A percentile compares a stretch with the other conserved stretches of the same genome.
Conservation (phyloP, 208 protist genomes). For the Wallacemonas collosoma region DNA sequence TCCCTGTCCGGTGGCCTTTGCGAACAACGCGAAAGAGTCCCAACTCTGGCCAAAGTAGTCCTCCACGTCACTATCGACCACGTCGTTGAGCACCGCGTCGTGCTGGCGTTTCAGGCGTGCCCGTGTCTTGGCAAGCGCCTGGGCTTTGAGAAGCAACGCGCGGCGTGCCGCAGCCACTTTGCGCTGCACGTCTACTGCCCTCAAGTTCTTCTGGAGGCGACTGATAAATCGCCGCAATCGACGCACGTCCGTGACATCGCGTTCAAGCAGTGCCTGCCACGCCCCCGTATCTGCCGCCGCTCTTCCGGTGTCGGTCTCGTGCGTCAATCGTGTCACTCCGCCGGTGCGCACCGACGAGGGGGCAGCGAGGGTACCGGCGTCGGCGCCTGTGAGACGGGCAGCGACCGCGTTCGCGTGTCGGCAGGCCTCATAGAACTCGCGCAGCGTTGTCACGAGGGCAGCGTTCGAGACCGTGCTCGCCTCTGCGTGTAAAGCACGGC, state of each 20-base stretch:
- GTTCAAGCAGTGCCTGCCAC: conserved; percentile 22
- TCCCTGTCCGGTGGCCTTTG: not conserved
- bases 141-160: conserved; percentile 51
- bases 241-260: conserved; percentile 57
- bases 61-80: conserved; percentile 14
- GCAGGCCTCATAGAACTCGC: conserved; percentile 49
- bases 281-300: not conserved
- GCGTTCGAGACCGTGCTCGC: not conserved
- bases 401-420: conserved; percentile 35
- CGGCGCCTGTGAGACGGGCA: conserved; percentile 17
- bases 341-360: not conserved
- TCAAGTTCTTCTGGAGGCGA: conserved; percentile 53
- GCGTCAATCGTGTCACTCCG: not conserved
- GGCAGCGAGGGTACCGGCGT: not conserved
- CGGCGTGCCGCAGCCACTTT: conserved; percentile 32
- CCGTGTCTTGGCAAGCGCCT: conserved; percentile 45
- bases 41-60: conserved; percentile 10
- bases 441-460: conserved; percentile 29
- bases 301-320: not conserved
- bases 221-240: conserved; percentile 61
- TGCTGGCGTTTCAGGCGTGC: conserved; percentile 5
- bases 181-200: conserved; percentile 48
- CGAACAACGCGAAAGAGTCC: conserved; percentile 4
- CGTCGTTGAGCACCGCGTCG: conserved; percentile 19
- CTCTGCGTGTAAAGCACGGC: not conserved